phyloP scores from a whole-genome alignment of 169 alveolate species.

The Eimeria acervulina region DNA sequence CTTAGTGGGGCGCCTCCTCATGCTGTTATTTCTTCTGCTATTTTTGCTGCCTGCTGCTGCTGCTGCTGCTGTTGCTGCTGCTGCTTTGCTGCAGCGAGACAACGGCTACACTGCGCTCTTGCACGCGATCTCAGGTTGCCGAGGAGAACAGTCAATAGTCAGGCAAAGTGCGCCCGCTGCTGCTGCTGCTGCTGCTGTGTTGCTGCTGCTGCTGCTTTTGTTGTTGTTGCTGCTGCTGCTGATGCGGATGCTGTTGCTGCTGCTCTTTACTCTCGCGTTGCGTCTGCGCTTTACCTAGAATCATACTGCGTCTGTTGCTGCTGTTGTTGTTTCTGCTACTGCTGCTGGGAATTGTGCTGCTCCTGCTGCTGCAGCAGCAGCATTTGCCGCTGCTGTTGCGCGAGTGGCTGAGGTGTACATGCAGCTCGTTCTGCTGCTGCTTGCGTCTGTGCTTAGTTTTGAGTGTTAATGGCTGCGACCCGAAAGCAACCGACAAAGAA shows the following conservation, averaged over 20 bases:
- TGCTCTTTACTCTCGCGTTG: background rate
- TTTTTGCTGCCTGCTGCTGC: background rate
- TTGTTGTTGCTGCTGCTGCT: background rate
- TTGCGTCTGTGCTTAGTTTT: background rate
- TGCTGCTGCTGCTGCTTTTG: slow-evolving; percentile 8
- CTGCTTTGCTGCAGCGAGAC: slow-evolving; percentile 50
- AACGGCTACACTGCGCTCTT: slow-evolving; percentile 13
- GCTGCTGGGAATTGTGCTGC: no score
- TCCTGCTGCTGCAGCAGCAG: background rate
- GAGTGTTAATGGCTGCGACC: background rate
- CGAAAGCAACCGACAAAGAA: background rate
- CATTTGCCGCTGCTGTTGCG: slow-evolving; percentile 5
- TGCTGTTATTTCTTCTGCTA: background rate
- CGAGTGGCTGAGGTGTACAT: no score
- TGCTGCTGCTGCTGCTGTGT: slow-evolving; percentile 1
- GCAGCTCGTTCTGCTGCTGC: background rate
- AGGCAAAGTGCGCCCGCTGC: background rate
- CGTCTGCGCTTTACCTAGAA: background rate
- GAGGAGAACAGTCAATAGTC: background rate
- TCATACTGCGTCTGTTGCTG: background rate
- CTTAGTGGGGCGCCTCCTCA: background rate
- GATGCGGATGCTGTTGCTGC: background rate
- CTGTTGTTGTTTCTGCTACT: slow-evolving; percentile 17
- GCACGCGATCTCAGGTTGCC: slow-evolving; percentile 23
- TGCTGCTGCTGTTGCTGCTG: slow-evolving; percentile 30